A percentile compares a stretch with the other conserved stretches of the same genome.
Evolutionary conservation across 2,329 filamentous ascomycete species (phyloP).

Genomic region (Beauveria sp.): DNA sequence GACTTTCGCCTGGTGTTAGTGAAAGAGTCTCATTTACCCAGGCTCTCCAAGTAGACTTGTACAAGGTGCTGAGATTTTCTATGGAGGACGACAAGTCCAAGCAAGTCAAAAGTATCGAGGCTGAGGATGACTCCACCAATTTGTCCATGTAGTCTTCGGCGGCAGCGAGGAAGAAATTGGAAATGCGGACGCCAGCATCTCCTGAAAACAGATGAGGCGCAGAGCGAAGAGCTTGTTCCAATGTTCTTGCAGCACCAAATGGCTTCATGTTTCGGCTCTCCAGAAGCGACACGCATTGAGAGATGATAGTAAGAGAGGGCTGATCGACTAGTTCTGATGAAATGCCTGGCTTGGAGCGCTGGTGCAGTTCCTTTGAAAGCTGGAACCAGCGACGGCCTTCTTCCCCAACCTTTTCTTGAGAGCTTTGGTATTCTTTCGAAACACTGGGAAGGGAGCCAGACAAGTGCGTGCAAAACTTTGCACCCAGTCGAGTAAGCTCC

Average conservation of each 20-base stretch:
- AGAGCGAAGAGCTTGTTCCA: conserved; percentile 31
- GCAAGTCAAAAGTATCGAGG: conserved; percentile 55
- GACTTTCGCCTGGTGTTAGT: conserved; percentile 17
- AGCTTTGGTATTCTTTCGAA: conserved; percentile 66
- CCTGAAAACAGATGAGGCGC: conserved; percentile 34
- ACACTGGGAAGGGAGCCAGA: conserved; percentile 73
- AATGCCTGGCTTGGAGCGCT: conserved; percentile 15
- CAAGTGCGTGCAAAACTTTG: conserved; percentile 56
- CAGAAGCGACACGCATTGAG: conserved; percentile 34
- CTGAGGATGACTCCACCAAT: conserved; percentile 62
- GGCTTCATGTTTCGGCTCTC: conserved; percentile 48
- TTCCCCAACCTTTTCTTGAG: conserved; percentile 60
- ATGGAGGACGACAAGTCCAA: conserved; percentile 48
- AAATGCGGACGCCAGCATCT: conserved; percentile 26
- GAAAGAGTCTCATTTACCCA: conserved; percentile 36
- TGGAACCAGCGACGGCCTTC: conserved; percentile 62
- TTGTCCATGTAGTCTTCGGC: conserved; percentile 46
- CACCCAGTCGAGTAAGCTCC: conserved; percentile 57
- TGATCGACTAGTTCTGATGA: conserved; percentile 22
- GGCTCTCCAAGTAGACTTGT: conserved; percentile 35
- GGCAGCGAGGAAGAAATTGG: conserved; percentile 39
- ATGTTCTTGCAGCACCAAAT: conserved; percentile 43
- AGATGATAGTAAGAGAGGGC: conserved; percentile 24
- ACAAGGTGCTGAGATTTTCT: conserved; percentile 28
- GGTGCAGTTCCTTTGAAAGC: conserved; percentile 41